phyloP scores from a whole-genome alignment of 2,329 filamentous ascomycete genomes.

The Pseudogymnoascus sp. region DNA sequence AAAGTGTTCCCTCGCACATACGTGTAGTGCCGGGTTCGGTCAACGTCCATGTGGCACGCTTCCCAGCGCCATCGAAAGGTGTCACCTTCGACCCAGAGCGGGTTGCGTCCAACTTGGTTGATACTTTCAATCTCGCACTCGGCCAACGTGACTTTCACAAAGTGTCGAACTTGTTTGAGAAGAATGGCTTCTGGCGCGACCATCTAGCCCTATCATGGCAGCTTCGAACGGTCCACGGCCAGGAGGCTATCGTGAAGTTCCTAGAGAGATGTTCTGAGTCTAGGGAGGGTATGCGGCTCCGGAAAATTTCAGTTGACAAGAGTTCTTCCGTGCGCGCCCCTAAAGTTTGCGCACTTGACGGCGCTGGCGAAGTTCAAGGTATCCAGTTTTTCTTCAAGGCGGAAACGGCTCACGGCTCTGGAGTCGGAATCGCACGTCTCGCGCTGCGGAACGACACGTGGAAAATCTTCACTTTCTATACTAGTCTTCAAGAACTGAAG shows the following conservation, averaged over 20 bases:
- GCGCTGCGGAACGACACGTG: slow-evolving; percentile 37
- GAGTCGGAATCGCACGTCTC: slow-evolving; percentile 49
- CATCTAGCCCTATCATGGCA: slow-evolving; percentile 51
- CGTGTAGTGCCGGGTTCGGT: slow-evolving; percentile 45
- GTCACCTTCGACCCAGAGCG: slow-evolving; percentile 24
- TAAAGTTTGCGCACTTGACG: slow-evolving; percentile 40
- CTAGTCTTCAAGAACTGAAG: slow-evolving; percentile 46
- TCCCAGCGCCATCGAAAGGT: slow-evolving; percentile 27
- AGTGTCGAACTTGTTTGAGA: slow-evolving; percentile 35
- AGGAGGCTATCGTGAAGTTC: slow-evolving; percentile 33
- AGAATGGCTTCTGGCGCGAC: slow-evolving; percentile 50
- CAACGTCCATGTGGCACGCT: slow-evolving; percentile 43
- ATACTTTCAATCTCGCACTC: slow-evolving; percentile 36
- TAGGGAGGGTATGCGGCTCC: slow-evolving; percentile 35
- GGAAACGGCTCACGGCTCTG: slow-evolving; percentile 46
- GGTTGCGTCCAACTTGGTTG: slow-evolving; percentile 34
- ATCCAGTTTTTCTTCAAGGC: slow-evolving; percentile 51
- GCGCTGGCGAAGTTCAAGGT: slow-evolving; percentile 40
- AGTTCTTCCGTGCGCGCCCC: slow-evolving; percentile 40
- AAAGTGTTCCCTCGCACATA: slow-evolving; percentile 31
- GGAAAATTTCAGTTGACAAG: slow-evolving; percentile 35
- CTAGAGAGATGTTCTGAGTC: slow-evolving; percentile 28
- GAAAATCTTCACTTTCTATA: slow-evolving; percentile 60
- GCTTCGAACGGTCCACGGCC: slow-evolving; percentile 44
- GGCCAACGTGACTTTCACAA: slow-evolving; percentile 28